Evolutionary conservation across 176 grass and related monocot genomes (phyloP), one percentile per base, ranked within the genome.

Genomic region (Oryza rufipogon): DNA sequence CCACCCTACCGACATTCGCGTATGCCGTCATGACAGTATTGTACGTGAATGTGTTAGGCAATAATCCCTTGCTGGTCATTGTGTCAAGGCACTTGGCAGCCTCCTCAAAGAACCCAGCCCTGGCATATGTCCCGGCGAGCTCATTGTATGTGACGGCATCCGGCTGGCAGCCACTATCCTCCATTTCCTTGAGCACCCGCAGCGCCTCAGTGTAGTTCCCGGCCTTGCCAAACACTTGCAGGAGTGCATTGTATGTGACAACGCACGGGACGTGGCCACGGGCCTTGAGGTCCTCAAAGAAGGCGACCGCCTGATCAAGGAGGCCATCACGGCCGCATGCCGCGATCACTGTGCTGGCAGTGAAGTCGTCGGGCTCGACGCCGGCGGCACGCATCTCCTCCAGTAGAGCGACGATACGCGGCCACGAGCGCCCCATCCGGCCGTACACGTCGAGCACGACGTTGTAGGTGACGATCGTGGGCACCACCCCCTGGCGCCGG

Each of bases 401-500:
- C 4, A 98, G 80, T 70, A 95, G 83, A 64, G 75, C 38, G 20
- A 90, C 78, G 66, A 98, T 90, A 60, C 22, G 88, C 1, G 77
- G 85, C 91, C 96, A 98, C 12, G 96, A 98, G 26, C 89, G 82
- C 22, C 91, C 96, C 93, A 90, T 94, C 12, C 89, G 83, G 8
- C 93, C 86, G 52, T 95, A 98, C 34, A 98, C 87, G 80, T 94
- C 84, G n/a, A 98, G 91, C 86, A 98, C 70, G 83, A 95, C 93
- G 78, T 95, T 98, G 83, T 98, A 98, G 66, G 93, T 98, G 71
- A 98, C 96, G 10, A 90, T 80, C 1, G 91, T 98, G 58, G 96
- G 93, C 34, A 69, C 66, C 3, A 95, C 80, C 1, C 91, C 93
- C 44, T 87, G 80, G 4, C 22, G 58, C 80, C 87, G 92, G 46